Evolutionary conservation across 2,329 filamentous ascomycete genomes (phyloP), one percentile per base, ranked within the genome.

Genomic region (Diaporthe citrichinensis): DNA sequence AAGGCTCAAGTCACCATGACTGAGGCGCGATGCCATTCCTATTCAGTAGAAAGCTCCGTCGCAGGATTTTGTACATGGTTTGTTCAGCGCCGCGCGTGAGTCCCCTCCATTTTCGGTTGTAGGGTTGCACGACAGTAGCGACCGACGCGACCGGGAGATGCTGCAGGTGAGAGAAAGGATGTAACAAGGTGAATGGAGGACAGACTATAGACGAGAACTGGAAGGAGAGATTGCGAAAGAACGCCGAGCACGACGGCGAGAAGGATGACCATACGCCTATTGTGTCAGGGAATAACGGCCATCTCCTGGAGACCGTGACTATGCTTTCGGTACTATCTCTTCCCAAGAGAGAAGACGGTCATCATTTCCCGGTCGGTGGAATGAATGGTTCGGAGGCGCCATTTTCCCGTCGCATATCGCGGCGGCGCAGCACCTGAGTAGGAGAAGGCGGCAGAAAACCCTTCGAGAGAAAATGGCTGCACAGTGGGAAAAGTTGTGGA

Each of bases 111-210:
- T 62, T 20, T 55, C 55, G 36, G 57, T n/a, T 71, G 57, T 72
- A 46, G n/a, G 62, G 72, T 67, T 55, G 67, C 67, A 72, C 72
- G 17, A 41, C 75, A 72, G 31, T 59, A 65, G 72, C 51, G 51
- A 68, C 72, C 67, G 58, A 67, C 57, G 57, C 44, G 67, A n/a
- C 39, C 49, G 46, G 65, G 72, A 72, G 57, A 71, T 73, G 74
- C 74, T 69, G 61, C 74, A 69, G 71, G 55, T 51, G 31, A 73
- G 39, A 41, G 49, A 8, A 9, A 49, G 49, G n/a, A 39, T 49
- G 72, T 44, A 76, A 68, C 31, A 34, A 46, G n/a, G 39, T 51
- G 71, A 53, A 31, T 10, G 25, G 31, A 36, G n/a, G 51, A 39
- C 41, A 44, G 31, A 23, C 39, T 68, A 28, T 41, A 69, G 34